Conservation (phyloP, 495 filamentous ascomycete species). For the Podospora pseudopauciseta region DNA sequence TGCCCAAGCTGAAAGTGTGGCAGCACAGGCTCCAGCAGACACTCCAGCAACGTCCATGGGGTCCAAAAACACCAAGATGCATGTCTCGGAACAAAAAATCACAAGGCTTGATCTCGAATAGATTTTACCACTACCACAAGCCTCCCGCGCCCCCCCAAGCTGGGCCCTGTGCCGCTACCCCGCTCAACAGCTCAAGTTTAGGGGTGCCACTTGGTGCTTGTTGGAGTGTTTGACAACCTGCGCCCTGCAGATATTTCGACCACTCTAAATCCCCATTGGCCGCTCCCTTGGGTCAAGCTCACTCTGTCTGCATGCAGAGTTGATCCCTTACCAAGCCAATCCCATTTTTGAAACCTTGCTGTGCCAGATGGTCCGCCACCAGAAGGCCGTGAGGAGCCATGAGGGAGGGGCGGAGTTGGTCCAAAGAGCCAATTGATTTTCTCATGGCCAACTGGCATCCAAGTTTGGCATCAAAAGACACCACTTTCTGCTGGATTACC, state of each 20-base stretch:
- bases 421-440: neutral
- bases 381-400: neutral
- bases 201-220: neutral
- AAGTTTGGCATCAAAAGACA: neutral
- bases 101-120: neutral
- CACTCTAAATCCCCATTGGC: slow-evolving; percentile 35
- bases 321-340: neutral
- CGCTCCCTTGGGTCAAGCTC: slow-evolving; percentile 5
- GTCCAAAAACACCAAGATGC: neutral
- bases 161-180: neutral
- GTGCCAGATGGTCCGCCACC: neutral
- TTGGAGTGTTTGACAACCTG: neutral
- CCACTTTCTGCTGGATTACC: neutral
- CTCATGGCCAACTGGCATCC: neutral
- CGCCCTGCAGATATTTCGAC: neutral
- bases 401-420: neutral
- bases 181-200: neutral
- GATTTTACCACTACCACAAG: neutral
- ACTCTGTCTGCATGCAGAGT: slow-evolving; percentile 3
- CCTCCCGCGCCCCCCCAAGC: neutral
- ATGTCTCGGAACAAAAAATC: neutral
- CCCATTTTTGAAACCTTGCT: slow-evolving; percentile 1
- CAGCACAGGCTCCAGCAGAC: neutral
- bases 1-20: neutral
- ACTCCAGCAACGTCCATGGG: neutral